These are phyloP conservation scores for Pseudisothecium myosuroides DNA, from an alignment of 225 moss, liverwort and hornwort genomes.

Conservation along the genomic window DNA sequence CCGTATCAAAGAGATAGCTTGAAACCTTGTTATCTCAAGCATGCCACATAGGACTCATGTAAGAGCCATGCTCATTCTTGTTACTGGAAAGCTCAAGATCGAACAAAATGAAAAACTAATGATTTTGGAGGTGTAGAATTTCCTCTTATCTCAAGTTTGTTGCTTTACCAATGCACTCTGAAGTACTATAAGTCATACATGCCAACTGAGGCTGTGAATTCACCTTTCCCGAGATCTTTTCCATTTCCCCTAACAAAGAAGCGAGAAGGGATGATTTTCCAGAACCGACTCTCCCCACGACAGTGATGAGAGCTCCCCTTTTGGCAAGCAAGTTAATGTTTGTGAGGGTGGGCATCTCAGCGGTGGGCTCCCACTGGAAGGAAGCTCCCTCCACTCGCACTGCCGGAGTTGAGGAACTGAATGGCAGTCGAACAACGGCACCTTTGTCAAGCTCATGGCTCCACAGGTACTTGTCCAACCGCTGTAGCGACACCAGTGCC, in stretches of 20 bases:
- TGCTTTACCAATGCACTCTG: not conserved
- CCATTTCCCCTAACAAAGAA: slow-evolving; percentile 80
- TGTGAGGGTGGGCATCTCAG: slow-evolving; percentile 24
- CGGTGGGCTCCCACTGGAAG: slow-evolving; percentile 65
- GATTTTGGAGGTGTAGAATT: not conserved
- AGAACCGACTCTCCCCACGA: slow-evolving; percentile 88
- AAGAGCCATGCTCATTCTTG: not conserved
- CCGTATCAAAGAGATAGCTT: not conserved
- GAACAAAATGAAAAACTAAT: not conserved
- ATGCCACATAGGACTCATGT: not conserved
- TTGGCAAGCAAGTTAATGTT: slow-evolving; percentile 30
- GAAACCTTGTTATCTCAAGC: not conserved
- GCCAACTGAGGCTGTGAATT: not conserved
- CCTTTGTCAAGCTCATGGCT: slow-evolving; percentile 59
- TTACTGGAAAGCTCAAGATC: not conserved
- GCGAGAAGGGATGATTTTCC: slow-evolving; percentile 78
- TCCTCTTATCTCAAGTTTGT: not conserved
- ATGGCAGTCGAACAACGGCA: slow-evolving; percentile 36
- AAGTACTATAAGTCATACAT: not conserved
- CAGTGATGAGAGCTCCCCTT: slow-evolving; percentile 55
- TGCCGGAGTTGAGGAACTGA: slow-evolving; percentile 25
- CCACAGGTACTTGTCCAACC: slow-evolving; percentile 67
- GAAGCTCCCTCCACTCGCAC: slow-evolving; percentile 40
- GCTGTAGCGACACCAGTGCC: slow-evolving; percentile 58
- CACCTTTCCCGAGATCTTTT: slow-evolving; percentile 68